Conservation (phyloP, 2,329 filamentous ascomycete genomes). For the Chaetomiaceae sp. region DNA sequence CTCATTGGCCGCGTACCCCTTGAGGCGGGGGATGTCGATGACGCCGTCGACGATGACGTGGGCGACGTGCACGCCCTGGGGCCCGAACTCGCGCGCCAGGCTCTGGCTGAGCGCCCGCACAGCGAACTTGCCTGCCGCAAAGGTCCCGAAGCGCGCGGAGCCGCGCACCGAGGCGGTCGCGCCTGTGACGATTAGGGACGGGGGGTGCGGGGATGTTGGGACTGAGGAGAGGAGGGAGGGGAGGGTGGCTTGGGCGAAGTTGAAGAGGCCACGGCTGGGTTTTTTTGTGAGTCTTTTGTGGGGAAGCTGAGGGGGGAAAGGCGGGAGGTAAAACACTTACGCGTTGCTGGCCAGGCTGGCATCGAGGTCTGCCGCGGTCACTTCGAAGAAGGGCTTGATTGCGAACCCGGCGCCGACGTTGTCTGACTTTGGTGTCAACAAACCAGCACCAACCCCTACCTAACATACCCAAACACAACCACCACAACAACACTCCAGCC, state of each 20-base stretch:
- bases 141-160: slow-evolving; percentile 62
- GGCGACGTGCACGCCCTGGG: slow-evolving; percentile 75
- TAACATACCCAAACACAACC: too few relatives aligned
- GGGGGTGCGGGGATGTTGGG: slow-evolving; percentile 52
- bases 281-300: neutral
- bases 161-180: slow-evolving; percentile 77
- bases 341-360: slow-evolving; percentile 42
- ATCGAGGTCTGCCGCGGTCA: slow-evolving; percentile 47
- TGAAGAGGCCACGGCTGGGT: slow-evolving; percentile 60
- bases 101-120: slow-evolving; percentile 68
- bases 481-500: neutral
- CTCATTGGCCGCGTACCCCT: slow-evolving; percentile 43
- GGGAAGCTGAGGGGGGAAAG: neutral
- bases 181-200: slow-evolving; percentile 79
- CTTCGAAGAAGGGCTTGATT: slow-evolving; percentile 55
- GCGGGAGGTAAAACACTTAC: slow-evolving; percentile 35
- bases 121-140: slow-evolving; percentile 78
- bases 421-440: slow-evolving; percentile 32
- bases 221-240: slow-evolving; percentile 65
- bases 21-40: slow-evolving; percentile 73
- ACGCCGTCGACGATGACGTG: slow-evolving; percentile 80
- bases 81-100: slow-evolving; percentile 77
- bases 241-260: slow-evolving; percentile 67
- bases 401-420: slow-evolving; percentile 56
- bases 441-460: too few relatives aligned